Percentiles rank a stretch among this genome's conserved stretches.
Evolutionary conservation across 352 stramenopile genomes (phyloP).

Genomic region (Pythium oligandrum): DNA sequence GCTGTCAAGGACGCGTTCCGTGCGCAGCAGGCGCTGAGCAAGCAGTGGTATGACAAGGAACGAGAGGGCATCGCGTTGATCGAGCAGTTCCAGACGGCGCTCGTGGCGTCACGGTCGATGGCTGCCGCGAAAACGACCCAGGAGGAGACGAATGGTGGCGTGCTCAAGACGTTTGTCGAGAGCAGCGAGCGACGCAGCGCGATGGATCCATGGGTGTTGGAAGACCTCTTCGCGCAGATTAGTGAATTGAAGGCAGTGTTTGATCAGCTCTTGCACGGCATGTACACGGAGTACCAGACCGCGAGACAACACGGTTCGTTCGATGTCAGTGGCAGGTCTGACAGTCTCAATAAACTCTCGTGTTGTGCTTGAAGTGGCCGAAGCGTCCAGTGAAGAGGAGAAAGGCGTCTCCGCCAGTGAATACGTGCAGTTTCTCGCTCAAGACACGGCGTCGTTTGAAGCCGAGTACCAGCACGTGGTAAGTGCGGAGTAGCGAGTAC

Average conservation of each 20-base stretch:
- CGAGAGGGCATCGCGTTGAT: conserved; percentile 60
- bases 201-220: conserved; percentile 64
- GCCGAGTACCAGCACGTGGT: conserved; percentile 81
- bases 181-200: conserved; percentile 20
- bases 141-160: conserved; percentile 3
- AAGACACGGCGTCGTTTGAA: conserved; percentile 68
- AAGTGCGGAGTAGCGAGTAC: conserved; percentile 10
- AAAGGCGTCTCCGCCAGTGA: conserved; percentile 32
- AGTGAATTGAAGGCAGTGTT: conserved; percentile 42
- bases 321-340: neutral
- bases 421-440: conserved; percentile 67
- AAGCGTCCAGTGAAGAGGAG: no score
- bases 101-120: conserved; percentile 33
- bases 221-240: conserved; percentile 65
- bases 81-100: conserved; percentile 62
- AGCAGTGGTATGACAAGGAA: conserved; percentile 56
- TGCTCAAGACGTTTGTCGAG: conserved; percentile 20
- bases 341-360: no score
- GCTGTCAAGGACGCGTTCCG: conserved; percentile 26
- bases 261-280: conserved; percentile 43
- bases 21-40: conserved; percentile 34
- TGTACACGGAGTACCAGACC: conserved; percentile 46
- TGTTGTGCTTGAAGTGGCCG: no score
- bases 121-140: neutral
- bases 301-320: conserved; percentile 34